Percentiles rank a stretch among this genome's conserved stretches.
These are phyloP conservation scores for Hypoxylon intermedium DNA, from an alignment of 495 filamentous ascomycete species.

Conservation along the genomic window DNA sequence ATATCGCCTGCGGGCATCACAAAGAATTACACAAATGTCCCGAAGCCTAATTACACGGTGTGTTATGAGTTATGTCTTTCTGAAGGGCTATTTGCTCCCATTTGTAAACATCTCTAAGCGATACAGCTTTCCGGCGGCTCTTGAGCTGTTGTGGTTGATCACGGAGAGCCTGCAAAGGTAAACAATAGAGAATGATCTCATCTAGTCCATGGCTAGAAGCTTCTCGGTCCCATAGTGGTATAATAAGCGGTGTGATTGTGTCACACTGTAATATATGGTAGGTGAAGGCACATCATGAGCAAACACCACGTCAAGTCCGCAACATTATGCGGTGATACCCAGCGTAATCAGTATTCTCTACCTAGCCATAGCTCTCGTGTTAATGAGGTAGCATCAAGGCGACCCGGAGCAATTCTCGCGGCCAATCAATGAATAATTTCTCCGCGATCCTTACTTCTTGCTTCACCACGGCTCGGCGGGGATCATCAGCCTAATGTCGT, in stretches of 20 bases:
- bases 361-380: constrained; percentile 2
- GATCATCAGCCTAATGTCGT: not conserved
- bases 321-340: not conserved
- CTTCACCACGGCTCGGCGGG: not conserved
- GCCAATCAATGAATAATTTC: constrained; percentile 12
- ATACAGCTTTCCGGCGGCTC: no score
- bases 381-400: constrained; percentile 7
- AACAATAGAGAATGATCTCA: no score
- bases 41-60: no score
- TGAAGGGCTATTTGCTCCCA: no score
- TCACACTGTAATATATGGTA: not conserved
- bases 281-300: constrained; percentile 11
- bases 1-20: no score
- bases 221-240: no score
- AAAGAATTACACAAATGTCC: no score
- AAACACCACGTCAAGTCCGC: constrained; percentile 17
- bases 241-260: constrained; percentile 13
- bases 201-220: no score
- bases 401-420: not conserved
- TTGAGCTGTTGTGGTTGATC: no score
- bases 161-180: no score
- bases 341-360: not conserved
- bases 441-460: constrained; percentile 14
- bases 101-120: no score
- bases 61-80: no score